These are phyloP conservation scores for Corchorus olitorius DNA, from an alignment of 345 rosid species.

Conservation along the genomic window DNA sequence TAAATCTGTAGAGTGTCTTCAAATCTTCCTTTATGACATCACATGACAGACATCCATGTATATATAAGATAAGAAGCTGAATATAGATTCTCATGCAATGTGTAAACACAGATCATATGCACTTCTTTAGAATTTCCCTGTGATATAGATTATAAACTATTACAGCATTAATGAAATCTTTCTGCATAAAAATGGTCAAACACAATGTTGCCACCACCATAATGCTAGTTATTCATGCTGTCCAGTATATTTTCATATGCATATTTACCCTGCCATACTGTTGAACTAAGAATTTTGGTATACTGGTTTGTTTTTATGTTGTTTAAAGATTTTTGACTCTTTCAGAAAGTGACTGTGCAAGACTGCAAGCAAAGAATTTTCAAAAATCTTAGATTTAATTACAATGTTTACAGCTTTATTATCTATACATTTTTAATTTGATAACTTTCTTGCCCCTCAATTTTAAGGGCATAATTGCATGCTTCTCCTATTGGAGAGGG, in stretches of 20 bases:
- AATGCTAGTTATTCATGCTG: background rate
- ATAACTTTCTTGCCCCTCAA: background rate
- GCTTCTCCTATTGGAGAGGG: constrained; percentile 41
- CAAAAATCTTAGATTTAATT: background rate
- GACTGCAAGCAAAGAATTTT: too few species aligned
- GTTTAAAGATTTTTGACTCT: background rate
- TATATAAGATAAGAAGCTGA: background rate
- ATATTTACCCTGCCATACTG: background rate
- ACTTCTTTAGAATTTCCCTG: background rate
- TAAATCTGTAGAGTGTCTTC: background rate
- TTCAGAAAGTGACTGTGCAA: background rate
- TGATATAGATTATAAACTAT: too few species aligned
- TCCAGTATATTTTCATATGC: background rate
- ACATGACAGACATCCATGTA: background rate
- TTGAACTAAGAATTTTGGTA: background rate
- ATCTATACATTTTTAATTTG: background rate
- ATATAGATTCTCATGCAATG: constrained; percentile 1
- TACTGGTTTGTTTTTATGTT: background rate
- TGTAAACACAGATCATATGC: background rate
- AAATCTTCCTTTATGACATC: background rate
- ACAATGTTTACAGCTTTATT: too few species aligned
- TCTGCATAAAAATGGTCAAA: background rate
- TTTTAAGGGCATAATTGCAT: background rate
- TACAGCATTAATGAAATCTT: too few species aligned
- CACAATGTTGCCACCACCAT: too few species aligned